phyloP scores from a whole-genome alignment of 768 basidiomycete species.

The Auricularia sp. region DNA sequence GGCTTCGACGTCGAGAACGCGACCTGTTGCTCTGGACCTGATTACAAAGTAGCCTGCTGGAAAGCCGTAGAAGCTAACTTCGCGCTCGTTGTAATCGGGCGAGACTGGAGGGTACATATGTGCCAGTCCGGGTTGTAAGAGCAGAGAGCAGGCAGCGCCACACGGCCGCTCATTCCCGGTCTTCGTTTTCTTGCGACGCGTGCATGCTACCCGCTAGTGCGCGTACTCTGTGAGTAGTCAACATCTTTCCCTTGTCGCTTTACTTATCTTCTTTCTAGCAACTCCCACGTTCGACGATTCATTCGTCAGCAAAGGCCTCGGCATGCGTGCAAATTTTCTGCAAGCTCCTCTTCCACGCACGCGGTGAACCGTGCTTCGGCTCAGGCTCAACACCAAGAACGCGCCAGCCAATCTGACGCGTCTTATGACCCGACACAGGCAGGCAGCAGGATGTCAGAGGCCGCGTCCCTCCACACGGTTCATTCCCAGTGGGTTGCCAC shows the following conservation, averaged over 20 bases:
- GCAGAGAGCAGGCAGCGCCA: not conserved
- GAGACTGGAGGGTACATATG: not conserved
- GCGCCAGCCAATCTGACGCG: not conserved
- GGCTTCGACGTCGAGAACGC: slow-evolving; percentile 46
- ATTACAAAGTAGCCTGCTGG: slow-evolving; percentile 55
- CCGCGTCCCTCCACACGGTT: no score
- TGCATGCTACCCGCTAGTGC: not conserved
- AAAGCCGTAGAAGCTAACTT: slow-evolving; percentile 10
- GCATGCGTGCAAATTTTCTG: not conserved
- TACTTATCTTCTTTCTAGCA: not conserved
- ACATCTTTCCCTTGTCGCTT: not conserved
- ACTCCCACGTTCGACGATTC: not conserved
- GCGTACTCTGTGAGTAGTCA: not conserved
- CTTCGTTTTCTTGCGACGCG: not conserved
- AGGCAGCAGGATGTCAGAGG: not conserved
- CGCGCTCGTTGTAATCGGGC: not conserved
- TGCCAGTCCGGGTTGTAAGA: not conserved
- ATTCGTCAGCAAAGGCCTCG: not conserved
- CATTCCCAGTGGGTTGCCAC: no score
- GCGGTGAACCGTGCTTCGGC: not conserved
- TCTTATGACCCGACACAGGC: not conserved
- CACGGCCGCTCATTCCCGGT: not conserved
- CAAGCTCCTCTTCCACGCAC: not conserved
- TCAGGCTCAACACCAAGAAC: not conserved
- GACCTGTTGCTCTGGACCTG: slow-evolving; percentile 40